Percentiles rank a stretch among this genome's conserved stretches.
Conservation (phyloP, 2,329 filamentous ascomycete species). For the Waltergamsia citrina region DNA sequence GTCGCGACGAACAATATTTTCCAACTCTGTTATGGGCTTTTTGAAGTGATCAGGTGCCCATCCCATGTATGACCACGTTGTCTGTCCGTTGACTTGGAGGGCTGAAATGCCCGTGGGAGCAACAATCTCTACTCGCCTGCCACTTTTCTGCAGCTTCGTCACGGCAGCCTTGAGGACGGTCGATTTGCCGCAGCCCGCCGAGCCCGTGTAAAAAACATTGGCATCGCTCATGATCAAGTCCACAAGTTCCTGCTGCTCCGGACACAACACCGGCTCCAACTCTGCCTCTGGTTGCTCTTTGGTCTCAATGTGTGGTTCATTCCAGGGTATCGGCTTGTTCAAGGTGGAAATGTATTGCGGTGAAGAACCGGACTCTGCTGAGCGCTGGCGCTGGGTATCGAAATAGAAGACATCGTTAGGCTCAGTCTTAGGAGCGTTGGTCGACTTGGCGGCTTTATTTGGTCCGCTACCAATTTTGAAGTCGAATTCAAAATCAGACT, state of each 20-base stretch:
- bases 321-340: no score
- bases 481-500: no score
- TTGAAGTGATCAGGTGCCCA: constrained; percentile 31
- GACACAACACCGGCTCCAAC: not conserved
- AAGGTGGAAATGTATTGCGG: no score
- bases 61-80: constrained; percentile 47
- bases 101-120: constrained; percentile 53
- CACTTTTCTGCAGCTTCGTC: constrained; percentile 1
- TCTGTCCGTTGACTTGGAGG: constrained; percentile 43
- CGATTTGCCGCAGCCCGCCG: constrained; percentile 36
- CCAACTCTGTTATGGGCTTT: constrained; percentile 9
- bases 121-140: constrained; percentile 33
- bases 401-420: no score
- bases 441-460: no score
- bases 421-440: no score
- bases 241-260: constrained; percentile 14
- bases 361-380: no score
- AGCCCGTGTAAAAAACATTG: constrained; percentile 58
- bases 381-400: no score
- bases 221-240: constrained; percentile 36
- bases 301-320: no score
- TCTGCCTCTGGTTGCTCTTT: no score
- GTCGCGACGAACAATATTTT: not conserved
- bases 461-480: no score
- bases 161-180: constrained; percentile 14